A percentile compares a stretch with the other conserved stretches of the same genome.
Conservation (phyloP, 495 filamentous ascomycete species). For the Penicillium paxilli region DNA sequence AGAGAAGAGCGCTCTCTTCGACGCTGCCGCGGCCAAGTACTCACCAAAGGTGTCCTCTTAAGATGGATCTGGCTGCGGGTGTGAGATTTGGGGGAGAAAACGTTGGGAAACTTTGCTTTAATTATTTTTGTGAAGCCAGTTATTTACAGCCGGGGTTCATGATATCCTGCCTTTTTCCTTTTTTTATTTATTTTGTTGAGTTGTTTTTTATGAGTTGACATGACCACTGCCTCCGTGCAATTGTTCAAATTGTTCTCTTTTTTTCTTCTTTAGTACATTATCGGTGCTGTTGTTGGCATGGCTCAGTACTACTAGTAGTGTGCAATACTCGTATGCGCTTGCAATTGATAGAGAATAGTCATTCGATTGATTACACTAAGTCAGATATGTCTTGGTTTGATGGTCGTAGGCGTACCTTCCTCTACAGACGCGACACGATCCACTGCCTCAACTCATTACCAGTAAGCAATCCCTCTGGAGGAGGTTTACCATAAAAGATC, state of each 20-base stretch:
- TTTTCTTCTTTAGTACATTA: too few relatives aligned
- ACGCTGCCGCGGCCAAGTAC: constrained; percentile 77
- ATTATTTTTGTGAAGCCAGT: constrained; percentile 17
- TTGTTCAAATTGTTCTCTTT: constrained; percentile 10
- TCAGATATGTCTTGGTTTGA: too few relatives aligned
- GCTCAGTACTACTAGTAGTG: too few relatives aligned
- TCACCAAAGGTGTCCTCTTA: constrained; percentile 67
- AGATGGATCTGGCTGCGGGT: not conserved
- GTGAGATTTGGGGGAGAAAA: not conserved
- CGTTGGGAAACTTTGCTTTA: constrained; percentile 5
- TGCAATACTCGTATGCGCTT: not conserved
- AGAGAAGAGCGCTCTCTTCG: constrained; percentile 78
- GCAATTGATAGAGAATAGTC: not conserved
- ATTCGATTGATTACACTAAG: not conserved
- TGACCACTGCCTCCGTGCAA: constrained; percentile 22
- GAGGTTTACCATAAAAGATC: constrained; percentile 25
- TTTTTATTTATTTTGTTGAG: too few relatives aligned
- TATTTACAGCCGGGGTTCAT: constrained; percentile 22
- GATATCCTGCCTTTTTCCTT: constrained; percentile 17
- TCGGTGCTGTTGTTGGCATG: not conserved
- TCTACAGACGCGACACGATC: constrained; percentile 32
- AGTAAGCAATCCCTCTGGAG: constrained; percentile 24
- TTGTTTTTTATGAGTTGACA: constrained; percentile 31
- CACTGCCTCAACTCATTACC: constrained; percentile 29
- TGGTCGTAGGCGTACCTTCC: too few relatives aligned